Evolutionary conservation across 2,329 filamentous ascomycete genomes (phyloP).

Genomic region (Colletotrichum plurivorum): DNA sequence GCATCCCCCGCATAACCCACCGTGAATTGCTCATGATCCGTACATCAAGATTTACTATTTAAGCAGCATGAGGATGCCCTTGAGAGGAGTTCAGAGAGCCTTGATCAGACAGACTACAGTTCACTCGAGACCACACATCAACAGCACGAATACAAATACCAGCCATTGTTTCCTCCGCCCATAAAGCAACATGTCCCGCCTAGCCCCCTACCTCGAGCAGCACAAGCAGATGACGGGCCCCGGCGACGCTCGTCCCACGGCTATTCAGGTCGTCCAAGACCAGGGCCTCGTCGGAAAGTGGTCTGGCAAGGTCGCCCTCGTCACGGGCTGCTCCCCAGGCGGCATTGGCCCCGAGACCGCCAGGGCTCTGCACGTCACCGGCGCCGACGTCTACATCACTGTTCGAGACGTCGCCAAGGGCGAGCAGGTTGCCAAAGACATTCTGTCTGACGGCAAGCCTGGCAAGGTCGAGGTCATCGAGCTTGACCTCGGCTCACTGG

Average conservation of each 20-base stretch:
- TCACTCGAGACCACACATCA: neutral
- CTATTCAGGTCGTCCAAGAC: constrained; percentile 40
- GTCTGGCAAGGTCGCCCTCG: constrained; percentile 33
- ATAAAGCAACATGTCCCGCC: constrained; percentile 17
- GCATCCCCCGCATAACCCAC: constrained; percentile 8
- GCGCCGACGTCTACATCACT: constrained; percentile 37
- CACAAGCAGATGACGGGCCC: constrained; percentile 34
- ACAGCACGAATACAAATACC: neutral
- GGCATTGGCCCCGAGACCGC: constrained; percentile 62
- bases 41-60: neutral
- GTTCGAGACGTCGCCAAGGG: constrained; percentile 32
- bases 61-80: constrained; percentile 14
- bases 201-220: constrained; percentile 33
- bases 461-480: constrained; percentile 49
- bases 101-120: neutral
- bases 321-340: constrained; percentile 55
- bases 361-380: constrained; percentile 36
- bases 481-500: constrained; percentile 50
- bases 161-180: neutral
- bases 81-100: neutral
- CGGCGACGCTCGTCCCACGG: constrained; percentile 42
- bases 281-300: constrained; percentile 38
- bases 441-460: constrained; percentile 37
- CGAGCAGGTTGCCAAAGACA: constrained; percentile 32
- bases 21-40: neutral